These are phyloP conservation scores for Marasmius oreades DNA, from an alignment of 1,284 basidiomycete genomes.

Conservation along the genomic window DNA sequence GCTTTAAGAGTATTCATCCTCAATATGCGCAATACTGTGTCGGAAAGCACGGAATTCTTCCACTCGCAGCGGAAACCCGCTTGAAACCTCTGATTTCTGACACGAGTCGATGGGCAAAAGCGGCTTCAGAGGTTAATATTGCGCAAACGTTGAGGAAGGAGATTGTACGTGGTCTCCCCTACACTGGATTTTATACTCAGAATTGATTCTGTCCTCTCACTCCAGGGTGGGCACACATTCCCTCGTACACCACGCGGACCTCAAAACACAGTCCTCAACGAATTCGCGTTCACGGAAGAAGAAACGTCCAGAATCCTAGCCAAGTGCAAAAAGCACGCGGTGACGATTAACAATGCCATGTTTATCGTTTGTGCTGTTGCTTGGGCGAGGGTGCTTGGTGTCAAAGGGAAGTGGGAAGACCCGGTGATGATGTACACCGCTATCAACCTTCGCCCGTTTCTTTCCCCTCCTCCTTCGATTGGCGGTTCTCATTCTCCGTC, in stretches of 20 bases:
- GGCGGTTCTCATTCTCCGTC: too few species aligned
- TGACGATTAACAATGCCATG: constrained; percentile 47
- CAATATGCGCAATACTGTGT: not conserved
- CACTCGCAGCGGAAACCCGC: constrained; percentile 25
- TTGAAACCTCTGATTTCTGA: constrained; percentile 16
- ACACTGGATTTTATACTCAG: not conserved
- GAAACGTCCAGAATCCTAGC: constrained; percentile 32
- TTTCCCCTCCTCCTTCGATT: constrained; percentile 26
- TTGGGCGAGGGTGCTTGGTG: constrained; percentile 30
- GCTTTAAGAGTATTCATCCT: constrained; percentile 21
- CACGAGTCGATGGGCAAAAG: constrained; percentile 18
- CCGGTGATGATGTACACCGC: constrained; percentile 52
- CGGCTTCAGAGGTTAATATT: constrained; percentile 35
- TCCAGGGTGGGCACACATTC: constrained; percentile 39
- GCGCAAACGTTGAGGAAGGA: constrained; percentile 28
- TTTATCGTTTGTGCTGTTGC: constrained; percentile 45
- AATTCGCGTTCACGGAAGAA: constrained; percentile 29
- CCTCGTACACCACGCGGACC: constrained; percentile 26
- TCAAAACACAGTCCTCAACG: constrained; percentile 34
- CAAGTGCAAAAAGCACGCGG: constrained; percentile 40
- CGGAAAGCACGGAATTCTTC: constrained; percentile 25
- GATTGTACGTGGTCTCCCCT: constrained; percentile 25
- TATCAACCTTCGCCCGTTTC: constrained; percentile 41
- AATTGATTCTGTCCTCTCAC: not conserved
- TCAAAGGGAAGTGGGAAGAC: constrained; percentile 16